Evolutionary conservation across 140 eudicot species (phyloP).

Genomic region (Stevia rebaudiana): DNA sequence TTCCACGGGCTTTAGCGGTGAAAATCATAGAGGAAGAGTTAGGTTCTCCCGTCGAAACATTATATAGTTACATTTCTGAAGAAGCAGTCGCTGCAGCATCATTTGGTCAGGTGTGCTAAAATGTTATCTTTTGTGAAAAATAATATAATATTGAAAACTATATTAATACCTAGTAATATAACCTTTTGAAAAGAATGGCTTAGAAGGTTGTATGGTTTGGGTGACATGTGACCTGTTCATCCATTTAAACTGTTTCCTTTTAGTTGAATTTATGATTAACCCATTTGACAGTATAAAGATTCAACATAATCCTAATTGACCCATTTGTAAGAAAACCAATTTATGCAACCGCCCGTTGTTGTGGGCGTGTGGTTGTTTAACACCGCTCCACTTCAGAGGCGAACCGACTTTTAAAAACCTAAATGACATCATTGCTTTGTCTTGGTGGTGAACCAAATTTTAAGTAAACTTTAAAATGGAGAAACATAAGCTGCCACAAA

Average conservation of each 20-base stretch:
- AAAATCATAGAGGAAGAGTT: slow-evolving; percentile 88
- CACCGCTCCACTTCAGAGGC: no score
- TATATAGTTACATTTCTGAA: slow-evolving; percentile 71
- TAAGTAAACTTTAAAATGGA: no score
- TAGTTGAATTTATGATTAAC: neutral
- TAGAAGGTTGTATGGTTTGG: slow-evolving; percentile 1
- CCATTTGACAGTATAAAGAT: neutral
- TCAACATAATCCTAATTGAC: neutral
- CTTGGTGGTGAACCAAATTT: no score
- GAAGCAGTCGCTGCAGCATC: slow-evolving; percentile 99
- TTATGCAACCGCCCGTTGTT: no score
- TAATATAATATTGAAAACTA: neutral
- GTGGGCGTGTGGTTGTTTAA: no score
- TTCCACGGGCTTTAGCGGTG: slow-evolving; percentile 73
- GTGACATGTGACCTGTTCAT: neutral
- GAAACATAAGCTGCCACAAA: no score
- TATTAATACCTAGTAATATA: neutral
- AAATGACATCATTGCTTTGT: no score
- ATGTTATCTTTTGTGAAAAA: neutral
- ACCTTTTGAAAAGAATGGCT: neutral
- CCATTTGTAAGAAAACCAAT: neutral
- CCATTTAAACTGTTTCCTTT: neutral
- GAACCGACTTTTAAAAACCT: no score
- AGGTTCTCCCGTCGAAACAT: slow-evolving; percentile 61
- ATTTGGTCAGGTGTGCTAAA: slow-evolving; percentile 80